Percentiles rank a stretch among this genome's conserved stretches.
Evolutionary conservation across 179 eudicot species (phyloP).

Genomic region (Camellia oleifera): DNA sequence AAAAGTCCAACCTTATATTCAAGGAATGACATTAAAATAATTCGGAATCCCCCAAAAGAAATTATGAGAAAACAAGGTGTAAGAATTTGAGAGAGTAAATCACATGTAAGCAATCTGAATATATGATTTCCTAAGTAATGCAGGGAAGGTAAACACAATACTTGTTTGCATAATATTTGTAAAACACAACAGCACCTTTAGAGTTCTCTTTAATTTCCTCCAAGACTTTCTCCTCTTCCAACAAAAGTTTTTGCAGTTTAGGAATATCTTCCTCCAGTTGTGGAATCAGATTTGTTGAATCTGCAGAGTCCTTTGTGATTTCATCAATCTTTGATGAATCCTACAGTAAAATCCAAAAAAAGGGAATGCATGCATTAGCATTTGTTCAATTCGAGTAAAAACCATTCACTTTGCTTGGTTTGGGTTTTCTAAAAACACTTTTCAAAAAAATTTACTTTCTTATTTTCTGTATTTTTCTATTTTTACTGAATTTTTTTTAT

Average conservation of each 20-base stretch:
- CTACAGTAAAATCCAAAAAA: slow-evolving; percentile 31
- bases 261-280: slow-evolving; percentile 74
- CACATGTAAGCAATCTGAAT: not conserved
- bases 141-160: not conserved
- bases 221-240: slow-evolving; percentile 71
- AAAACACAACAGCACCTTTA: slow-evolving; percentile 50
- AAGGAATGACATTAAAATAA: not conserved
- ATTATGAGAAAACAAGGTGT: not conserved
- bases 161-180: not conserved
- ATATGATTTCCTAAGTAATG: not conserved
- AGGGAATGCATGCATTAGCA: slow-evolving; percentile 17
- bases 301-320: slow-evolving; percentile 55
- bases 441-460: too few relatives aligned
- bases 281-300: slow-evolving; percentile 67
- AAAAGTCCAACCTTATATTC: not conserved
- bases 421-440: too few relatives aligned
- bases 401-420: too few relatives aligned
- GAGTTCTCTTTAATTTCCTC: slow-evolving; percentile 76
- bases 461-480: too few relatives aligned
- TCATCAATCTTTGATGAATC: slow-evolving; percentile 66
- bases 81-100: not conserved
- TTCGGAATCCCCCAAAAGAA: not conserved
- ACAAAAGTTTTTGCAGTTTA: slow-evolving; percentile 55
- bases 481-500: too few relatives aligned
- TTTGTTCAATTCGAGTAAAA: not conserved